Evolutionary conservation across 805 yeast species (phyloP).

Genomic region (Ogataea allantospora): DNA sequence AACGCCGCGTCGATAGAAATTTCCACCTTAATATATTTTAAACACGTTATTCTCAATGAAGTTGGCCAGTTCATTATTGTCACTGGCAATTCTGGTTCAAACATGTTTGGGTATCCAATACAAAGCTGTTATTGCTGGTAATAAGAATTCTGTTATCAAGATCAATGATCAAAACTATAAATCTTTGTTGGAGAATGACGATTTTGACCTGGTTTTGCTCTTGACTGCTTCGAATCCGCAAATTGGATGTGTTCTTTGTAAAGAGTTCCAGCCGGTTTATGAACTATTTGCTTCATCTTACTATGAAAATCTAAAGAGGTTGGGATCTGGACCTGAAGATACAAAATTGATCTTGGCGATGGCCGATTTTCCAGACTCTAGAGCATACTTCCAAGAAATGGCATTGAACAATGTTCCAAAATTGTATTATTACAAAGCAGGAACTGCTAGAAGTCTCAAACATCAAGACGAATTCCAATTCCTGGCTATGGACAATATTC

Average conservation of each 20-base stretch:
- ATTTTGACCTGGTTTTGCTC: constrained; percentile 61
- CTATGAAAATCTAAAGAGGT: constrained; percentile 43
- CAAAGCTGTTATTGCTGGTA: constrained; percentile 14
- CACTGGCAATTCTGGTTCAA: constrained; percentile 11
- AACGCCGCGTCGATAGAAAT: constrained; percentile 7
- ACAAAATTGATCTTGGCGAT: constrained; percentile 64
- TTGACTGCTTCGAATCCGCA: constrained; percentile 73
- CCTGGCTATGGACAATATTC: constrained; percentile 40
- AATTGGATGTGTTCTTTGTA: constrained; percentile 76
- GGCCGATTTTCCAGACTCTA: constrained; percentile 66
- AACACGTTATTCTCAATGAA: constrained; percentile 13
- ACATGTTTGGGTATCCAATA: constrained; percentile 21
- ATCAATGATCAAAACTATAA: constrained; percentile 63
- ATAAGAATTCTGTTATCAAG: constrained; percentile 16
- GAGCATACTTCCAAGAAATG: constrained; percentile 50
- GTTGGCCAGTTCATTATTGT: constrained; percentile 1
- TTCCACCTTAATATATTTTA: not conserved
- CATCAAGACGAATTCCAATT: constrained; percentile 44
- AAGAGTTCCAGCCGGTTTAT: constrained; percentile 64
- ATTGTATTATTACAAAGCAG: constrained; percentile 40
- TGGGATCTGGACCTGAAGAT: constrained; percentile 46
- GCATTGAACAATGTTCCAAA: constrained; percentile 76
- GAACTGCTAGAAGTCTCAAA: constrained; percentile 23
- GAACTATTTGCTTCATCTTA: constrained; percentile 62
- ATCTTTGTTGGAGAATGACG: constrained; percentile 56